Conservation (phyloP, 805 yeast species). For the Grigorovia humatica region DNA sequence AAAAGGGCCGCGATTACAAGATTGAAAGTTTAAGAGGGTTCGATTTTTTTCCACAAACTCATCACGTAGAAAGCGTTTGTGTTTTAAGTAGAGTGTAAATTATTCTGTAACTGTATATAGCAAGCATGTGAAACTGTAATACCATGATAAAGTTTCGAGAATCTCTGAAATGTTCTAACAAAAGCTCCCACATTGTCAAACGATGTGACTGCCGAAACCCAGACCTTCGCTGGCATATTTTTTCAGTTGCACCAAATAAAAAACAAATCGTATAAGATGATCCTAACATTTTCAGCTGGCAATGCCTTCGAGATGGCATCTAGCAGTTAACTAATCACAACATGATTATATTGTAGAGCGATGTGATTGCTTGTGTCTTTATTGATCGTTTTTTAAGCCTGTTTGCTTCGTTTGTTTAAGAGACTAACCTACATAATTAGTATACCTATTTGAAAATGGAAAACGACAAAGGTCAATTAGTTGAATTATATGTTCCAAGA, state of each 20-base stretch:
- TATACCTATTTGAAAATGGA: slow-evolving; percentile 63
- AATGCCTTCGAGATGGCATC: background rate
- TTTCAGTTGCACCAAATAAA: background rate
- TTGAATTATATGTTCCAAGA: slow-evolving; percentile 99
- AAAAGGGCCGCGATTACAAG: slow-evolving; percentile 48
- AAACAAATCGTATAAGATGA: background rate
- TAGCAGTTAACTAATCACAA: background rate
- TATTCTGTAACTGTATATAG: background rate
- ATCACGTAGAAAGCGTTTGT: slow-evolving; percentile 84
- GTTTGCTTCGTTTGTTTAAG: background rate
- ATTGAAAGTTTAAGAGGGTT: slow-evolving; percentile 86
- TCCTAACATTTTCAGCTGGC: background rate
- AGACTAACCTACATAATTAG: background rate
- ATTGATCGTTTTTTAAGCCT: background rate
- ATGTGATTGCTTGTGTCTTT: background rate
- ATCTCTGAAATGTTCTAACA: too few relatives aligned
- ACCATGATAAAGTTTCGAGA: too few relatives aligned
- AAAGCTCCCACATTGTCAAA: too few relatives aligned
- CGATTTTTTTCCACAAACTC: slow-evolving; percentile 94
- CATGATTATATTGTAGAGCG: background rate
- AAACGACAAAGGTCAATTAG: slow-evolving; percentile 99
- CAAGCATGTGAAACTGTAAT: background rate
- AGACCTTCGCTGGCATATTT: too few relatives aligned
- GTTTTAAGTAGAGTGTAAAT: slow-evolving; percentile 37
- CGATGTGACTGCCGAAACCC: too few relatives aligned